Evolutionary conservation across 768 basidiomycete species (phyloP), one percentile per base, ranked within the genome.

Genomic region (Cantharellus anzutake): DNA sequence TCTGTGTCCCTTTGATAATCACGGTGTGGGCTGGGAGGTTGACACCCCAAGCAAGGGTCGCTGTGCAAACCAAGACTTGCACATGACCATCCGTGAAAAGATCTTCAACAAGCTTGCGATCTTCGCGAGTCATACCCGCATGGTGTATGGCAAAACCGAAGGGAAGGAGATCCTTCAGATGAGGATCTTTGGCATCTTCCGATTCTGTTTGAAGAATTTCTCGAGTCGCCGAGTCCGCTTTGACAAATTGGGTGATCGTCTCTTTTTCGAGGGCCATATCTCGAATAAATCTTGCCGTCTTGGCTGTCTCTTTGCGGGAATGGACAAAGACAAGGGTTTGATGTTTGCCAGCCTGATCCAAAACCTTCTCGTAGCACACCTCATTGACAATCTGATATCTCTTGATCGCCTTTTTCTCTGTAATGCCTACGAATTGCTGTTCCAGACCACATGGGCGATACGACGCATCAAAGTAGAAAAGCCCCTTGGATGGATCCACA

Each of bases 1-100:
- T 93, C 72, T 98, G 93, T 0, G 96, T 98, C n/a, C 96, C 96
- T 70, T 98, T 99, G 76, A 99, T 97, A 73, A 98, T 91, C 71
- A 97, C 94, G 4, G 90, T 86, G 64, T 98, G 96, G 1, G 93
- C 94, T 2, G 96, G 96, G 0, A 98, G 74, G 68, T 99, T 99
- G 71, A 99, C 94, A 74, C 94, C 96, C 96, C 96, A 99, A 0
- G 96, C 96, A 42, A 99, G 82, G 2, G 94, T 98, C 3, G 96
- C 96, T 0, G 96, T 99, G 69, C 90, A 96, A 51, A 96, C 90
- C 35, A 99, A 76, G 0, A 98, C 93, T 68, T 94, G 92, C 39
- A 99, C 76, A 34, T 87, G 82, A 0, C 92, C 89, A 56, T 94
- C 89, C 5, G 81, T 81, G 69, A 99, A 99, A 5, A 98, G 77